Evolutionary conservation across 1,284 basidiomycete species (phyloP).

Genomic region (Sporisorium exsertum): DNA sequence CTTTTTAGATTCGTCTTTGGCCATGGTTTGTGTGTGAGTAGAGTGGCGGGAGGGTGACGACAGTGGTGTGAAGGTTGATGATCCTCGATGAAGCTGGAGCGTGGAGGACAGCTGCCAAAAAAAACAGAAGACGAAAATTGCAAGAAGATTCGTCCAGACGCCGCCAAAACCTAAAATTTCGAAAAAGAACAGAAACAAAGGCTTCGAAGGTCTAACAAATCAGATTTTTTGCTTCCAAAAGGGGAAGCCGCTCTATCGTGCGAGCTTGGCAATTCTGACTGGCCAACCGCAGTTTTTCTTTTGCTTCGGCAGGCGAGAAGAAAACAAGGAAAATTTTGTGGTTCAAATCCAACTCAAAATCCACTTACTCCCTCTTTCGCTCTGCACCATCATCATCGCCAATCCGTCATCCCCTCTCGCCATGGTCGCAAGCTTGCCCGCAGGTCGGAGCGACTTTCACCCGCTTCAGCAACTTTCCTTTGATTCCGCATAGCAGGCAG

Average conservation of each 20-base stretch:
- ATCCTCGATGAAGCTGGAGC: background rate
- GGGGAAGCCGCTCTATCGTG: conserved; percentile 14
- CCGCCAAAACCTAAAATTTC: conserved; percentile 10
- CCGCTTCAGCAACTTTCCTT: background rate
- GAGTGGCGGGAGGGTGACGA: background rate
- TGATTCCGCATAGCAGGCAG: background rate
- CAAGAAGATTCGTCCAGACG: conserved; percentile 2
- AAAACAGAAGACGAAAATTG: background rate
- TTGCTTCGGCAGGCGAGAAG: background rate
- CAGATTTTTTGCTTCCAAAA: background rate
- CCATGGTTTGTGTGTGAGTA: conserved; percentile 35
- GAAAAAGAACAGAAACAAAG: background rate
- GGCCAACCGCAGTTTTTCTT: conserved; percentile 33
- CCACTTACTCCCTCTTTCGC: background rate
- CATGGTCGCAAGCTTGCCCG: conserved; percentile 28
- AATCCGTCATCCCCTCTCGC: background rate
- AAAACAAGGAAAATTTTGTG: conserved; percentile 6
- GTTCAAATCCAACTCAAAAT: background rate
- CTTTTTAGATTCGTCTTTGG: conserved; percentile 61
- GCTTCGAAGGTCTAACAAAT: conserved; percentile 11
- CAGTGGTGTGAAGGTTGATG: conserved; percentile 3
- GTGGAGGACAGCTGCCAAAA: background rate
- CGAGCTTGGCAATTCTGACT: conserved; percentile 6
- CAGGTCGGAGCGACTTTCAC: conserved; percentile 28
- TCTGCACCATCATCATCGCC: conserved; percentile 3